Evolutionary conservation across 805 yeast genomes (phyloP).

Genomic region (Candida pseudoglaebosa): DNA sequence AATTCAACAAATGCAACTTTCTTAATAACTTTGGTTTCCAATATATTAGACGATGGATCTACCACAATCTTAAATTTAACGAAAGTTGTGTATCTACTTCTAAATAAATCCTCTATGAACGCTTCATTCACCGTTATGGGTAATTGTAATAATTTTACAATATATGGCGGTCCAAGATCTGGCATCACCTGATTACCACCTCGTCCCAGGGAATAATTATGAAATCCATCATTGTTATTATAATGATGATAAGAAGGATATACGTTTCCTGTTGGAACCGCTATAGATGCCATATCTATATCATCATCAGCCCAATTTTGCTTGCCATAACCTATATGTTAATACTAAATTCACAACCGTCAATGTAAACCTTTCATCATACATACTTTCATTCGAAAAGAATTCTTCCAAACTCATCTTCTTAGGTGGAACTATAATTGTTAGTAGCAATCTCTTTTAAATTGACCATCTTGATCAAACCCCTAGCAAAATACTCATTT

Average conservation of each 20-base stretch:
- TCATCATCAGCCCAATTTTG: slow-evolving; percentile 49
- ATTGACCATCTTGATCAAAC: too few species aligned
- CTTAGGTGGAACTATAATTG: slow-evolving; percentile 34
- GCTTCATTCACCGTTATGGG: slow-evolving; percentile 52
- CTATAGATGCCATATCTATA: slow-evolving; percentile 41
- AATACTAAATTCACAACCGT: neutral
- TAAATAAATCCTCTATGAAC: slow-evolving; percentile 56
- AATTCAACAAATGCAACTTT: slow-evolving; percentile 66
- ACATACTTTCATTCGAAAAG: slow-evolving; percentile 43
- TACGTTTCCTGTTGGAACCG: slow-evolving; percentile 39
- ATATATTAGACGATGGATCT: slow-evolving; percentile 40
- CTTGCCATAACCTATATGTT: slow-evolving; percentile 35
- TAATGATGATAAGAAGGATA: slow-evolving; percentile 10
- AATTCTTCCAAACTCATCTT: slow-evolving; percentile 46
- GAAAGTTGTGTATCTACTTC: slow-evolving; percentile 56
- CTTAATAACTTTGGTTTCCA: slow-evolving; percentile 35
- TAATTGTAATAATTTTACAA: slow-evolving; percentile 57
- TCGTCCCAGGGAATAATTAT: slow-evolving; percentile 4
- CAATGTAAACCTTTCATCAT: slow-evolving; percentile 4
- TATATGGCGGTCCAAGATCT: slow-evolving; percentile 54
- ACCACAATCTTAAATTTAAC: slow-evolving; percentile 60
- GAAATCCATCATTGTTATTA: slow-evolving; percentile 7
- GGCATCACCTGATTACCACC: slow-evolving; percentile 11
- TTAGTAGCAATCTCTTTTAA: slow-evolving; percentile 1
- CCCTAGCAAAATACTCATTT: too few species aligned